Conservation (phyloP, 768 basidiomycete genomes). For the Mycena metata region DNA sequence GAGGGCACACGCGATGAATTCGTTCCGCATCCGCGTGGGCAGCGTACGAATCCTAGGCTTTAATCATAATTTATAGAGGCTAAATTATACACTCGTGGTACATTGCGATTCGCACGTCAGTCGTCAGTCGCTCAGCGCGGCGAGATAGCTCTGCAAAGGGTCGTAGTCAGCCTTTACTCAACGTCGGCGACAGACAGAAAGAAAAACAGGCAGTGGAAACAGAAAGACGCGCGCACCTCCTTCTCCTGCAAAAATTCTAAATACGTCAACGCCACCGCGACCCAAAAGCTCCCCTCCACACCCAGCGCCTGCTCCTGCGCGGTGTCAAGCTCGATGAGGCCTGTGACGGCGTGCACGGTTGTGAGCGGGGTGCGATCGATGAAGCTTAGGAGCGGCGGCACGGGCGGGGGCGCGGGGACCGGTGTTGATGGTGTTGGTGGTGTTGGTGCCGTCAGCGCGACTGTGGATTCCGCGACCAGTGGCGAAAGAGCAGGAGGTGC, state of each 20-base stretch:
- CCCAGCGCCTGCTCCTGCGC: constrained; percentile 70
- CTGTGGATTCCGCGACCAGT: constrained; percentile 32
- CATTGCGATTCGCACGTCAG: constrained; percentile 5
- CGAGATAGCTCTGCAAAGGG: constrained; percentile 65
- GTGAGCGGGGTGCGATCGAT: constrained; percentile 80
- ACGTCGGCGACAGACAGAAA: too few relatives aligned
- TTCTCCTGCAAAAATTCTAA: constrained; percentile 83
- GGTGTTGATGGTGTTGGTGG: too few relatives aligned
- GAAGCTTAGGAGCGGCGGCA: constrained; percentile 72
- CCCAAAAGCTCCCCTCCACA: constrained; percentile 84
- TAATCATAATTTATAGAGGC: constrained; percentile 15
- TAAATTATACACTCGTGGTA: constrained; percentile 26
- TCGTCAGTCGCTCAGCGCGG: constrained; percentile 58
- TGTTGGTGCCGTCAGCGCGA: constrained; percentile 38
- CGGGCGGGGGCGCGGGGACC: too few relatives aligned
- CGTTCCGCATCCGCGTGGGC: too few relatives aligned
- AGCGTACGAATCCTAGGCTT: not conserved
- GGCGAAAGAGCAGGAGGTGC: constrained; percentile 15
- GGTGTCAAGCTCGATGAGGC: constrained; percentile 73
- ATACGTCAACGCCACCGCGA: constrained; percentile 80
- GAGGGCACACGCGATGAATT: too few relatives aligned
- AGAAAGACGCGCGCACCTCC: constrained; percentile 61
- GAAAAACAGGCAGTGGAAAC: not conserved
- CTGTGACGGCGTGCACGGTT: constrained; percentile 68
- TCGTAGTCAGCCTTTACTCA: too few relatives aligned